Base-by-base conservation (phyloP, 2,329 filamentous ascomycete species). In the Eurotiales sp. region DNA sequence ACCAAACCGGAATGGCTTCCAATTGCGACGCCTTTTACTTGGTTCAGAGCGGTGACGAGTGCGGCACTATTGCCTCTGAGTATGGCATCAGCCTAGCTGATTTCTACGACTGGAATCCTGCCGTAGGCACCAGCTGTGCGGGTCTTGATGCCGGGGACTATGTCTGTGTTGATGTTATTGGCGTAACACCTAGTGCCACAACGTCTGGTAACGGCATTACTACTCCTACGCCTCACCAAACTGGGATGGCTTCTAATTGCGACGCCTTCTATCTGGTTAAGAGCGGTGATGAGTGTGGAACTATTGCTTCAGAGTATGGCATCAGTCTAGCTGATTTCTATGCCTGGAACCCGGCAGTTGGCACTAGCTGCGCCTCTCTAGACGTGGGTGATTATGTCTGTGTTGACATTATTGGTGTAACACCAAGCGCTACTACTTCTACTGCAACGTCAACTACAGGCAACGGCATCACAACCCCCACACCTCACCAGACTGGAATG, bases 281-380 rank as follows among this genome's bases (percentile, higher is more conserved):
- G n/a, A 43, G 41, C 23, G 41, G 41, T 8, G 41, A 43, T 29
- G 41, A 43, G 22, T 43, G 41, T 43, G 41, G 41, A 25, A 43
- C 41, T 27, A 43, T 43, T 43, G 23, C 41, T 10, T 19, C 41
- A 14, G 22, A 43, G 11, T 22, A 43, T 25, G 23, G 41, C 25
- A 23, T 43, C 21, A 43, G 41, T 17, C 41, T 43, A 21, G 23
- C 11, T 23, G 21, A 43, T 25, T 43, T 29, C 23, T 46, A 46
- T 32, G 44, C 11, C 15, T 37, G 44, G 27, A 37, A 37, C 14
- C 27, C 27, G 15, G 44, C 44, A 19, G 22, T 46, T 37, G 22
- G 44, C 22, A 43, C 23, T 14, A 43, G 41, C 41, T 43, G 41
- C 19, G 15, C 15, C 11, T 21, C 23, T 27, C 25, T 43, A 10